phyloP scores from a whole-genome alignment of 75 land plant genomes.

The Azolla pinnata region DNA sequence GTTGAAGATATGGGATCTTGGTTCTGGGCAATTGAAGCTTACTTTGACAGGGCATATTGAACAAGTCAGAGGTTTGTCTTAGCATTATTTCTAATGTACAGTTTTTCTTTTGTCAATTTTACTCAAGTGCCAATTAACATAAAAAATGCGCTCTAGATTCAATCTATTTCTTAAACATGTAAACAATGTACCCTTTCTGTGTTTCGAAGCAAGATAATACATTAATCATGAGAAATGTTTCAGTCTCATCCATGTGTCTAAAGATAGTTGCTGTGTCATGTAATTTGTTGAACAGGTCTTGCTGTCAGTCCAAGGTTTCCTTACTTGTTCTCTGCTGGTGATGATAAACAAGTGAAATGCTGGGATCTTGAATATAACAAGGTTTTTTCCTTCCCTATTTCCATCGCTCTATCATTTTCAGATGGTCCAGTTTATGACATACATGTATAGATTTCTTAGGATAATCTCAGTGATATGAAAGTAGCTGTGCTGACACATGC shows the following conservation, averaged over 20 bases:
- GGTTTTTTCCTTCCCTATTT: constrained; percentile 24
- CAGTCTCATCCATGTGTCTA: too few species aligned
- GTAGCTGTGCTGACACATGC: too few species aligned
- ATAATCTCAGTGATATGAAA: too few species aligned
- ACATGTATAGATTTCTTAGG: neutral
- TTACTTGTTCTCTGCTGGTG: constrained; percentile 98
- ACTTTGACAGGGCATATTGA: constrained; percentile 98
- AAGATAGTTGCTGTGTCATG: too few species aligned
- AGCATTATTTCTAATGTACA: too few species aligned
- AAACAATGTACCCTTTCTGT: too few species aligned
- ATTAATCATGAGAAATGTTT: too few species aligned
- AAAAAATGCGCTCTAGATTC: too few species aligned
- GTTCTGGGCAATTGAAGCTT: constrained; percentile 68
- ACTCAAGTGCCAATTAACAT: too few species aligned
- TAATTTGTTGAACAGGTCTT: constrained; percentile 54
- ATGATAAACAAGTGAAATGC: constrained; percentile 98
- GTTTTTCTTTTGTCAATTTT: too few species aligned
- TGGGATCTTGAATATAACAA: constrained; percentile 99
- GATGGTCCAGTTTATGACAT: neutral
- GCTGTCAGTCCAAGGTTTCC: constrained; percentile 85
- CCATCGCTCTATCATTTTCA: neutral
- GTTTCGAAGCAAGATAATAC: too few species aligned
- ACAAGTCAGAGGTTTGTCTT: constrained; percentile 78
- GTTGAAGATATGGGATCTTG: constrained; percentile 83
- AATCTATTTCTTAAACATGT: too few species aligned